Percentiles rank a stretch among this genome's conserved stretches.
These are phyloP conservation scores for Carpinus viminea DNA, from an alignment of 306 rosid genomes.

Conservation along the genomic window DNA sequence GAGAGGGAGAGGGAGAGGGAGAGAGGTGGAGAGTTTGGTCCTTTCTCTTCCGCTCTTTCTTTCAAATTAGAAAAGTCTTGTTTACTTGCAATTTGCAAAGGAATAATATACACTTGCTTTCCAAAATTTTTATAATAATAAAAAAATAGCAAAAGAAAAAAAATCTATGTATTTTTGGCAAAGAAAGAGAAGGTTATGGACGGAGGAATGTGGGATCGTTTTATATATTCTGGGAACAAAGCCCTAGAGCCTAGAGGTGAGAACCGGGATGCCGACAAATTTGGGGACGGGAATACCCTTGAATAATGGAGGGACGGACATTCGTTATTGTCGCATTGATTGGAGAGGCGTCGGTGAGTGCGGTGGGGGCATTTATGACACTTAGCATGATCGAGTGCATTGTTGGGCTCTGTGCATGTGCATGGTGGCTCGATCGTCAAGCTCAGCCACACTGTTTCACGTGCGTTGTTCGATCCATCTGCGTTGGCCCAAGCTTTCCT, in stretches of 20 bases:
- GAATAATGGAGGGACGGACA: conserved; percentile 9
- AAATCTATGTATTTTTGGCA: no score
- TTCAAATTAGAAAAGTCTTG: not conserved
- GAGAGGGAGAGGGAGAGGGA: not conserved
- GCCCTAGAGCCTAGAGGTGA: not conserved
- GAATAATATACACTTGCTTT: not conserved
- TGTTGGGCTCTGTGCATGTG: not conserved
- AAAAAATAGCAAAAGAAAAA: no score
- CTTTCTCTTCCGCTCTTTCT: not conserved
- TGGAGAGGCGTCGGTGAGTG: not conserved
- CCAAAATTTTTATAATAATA: no score
- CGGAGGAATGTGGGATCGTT: not conserved
- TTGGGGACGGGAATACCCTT: conserved; percentile 9
- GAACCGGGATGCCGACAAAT: not conserved
- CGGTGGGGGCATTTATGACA: conserved; percentile 27
- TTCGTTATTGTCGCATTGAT: not conserved
- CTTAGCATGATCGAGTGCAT: not conserved
- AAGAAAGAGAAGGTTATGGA: no score
- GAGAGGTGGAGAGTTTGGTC: not conserved
- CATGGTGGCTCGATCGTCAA: not conserved
- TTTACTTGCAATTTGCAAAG: not conserved
- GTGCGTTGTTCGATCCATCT: conserved; percentile 14
- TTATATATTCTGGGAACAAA: not conserved
- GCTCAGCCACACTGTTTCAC: conserved; percentile 26
- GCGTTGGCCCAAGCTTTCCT: no score